These are phyloP conservation scores for Bacidia gigantensis DNA, from an alignment of 495 filamentous ascomycete species.

Conservation along the genomic window DNA sequence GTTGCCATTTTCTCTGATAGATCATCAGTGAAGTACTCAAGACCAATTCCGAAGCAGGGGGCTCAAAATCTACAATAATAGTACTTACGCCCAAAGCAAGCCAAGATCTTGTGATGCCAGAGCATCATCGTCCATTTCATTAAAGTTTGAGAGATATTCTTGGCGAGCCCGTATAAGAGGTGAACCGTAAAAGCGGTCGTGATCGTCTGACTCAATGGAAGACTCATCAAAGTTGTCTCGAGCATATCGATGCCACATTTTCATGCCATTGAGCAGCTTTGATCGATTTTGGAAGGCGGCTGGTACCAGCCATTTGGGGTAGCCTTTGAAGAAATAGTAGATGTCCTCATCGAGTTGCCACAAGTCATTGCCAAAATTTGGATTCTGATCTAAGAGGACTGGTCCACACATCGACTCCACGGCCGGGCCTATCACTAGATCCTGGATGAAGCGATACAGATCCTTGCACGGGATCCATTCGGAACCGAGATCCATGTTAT, in stretches of 20 bases:
- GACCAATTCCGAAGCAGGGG: too few species aligned
- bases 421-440: conserved; percentile 17
- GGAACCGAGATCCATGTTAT: conserved; percentile 8
- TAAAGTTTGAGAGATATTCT: too few species aligned
- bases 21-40: too few species aligned
- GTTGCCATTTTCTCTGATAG: too few species aligned
- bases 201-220: conserved; percentile 5
- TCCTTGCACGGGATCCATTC: conserved; percentile 7
- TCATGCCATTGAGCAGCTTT: conserved; percentile 2
- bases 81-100: too few species aligned
- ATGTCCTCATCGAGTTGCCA: conserved; percentile 7
- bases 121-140: too few species aligned
- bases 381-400: conserved; percentile 16
- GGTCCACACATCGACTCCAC: conserved; percentile 18
- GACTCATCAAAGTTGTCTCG: conserved; percentile 13
- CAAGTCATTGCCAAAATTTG: conserved; percentile 11
- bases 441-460: conserved; percentile 20
- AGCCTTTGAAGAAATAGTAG: conserved; percentile 1
- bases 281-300: not conserved
- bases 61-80: too few species aligned
- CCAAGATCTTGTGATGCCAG: too few species aligned
- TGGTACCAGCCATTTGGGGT: conserved; percentile 5
- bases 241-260: conserved; percentile 11
- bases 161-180: too few species aligned
- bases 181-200: not conserved